These are phyloP conservation scores for Schwanniomyces occidentalis DNA, from an alignment of 805 yeast genomes.

Conservation along the genomic window DNA sequence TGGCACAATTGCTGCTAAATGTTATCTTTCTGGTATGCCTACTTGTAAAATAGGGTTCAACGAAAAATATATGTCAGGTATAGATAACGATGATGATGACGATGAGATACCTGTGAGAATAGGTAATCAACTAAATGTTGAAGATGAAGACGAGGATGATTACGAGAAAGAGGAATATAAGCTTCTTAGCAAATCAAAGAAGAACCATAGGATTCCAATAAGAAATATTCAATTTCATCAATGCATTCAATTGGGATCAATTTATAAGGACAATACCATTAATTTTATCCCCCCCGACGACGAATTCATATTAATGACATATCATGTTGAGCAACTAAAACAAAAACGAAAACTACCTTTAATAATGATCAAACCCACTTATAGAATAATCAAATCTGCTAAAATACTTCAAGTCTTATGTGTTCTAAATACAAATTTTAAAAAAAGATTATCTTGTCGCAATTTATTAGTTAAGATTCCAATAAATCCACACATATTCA, in stretches of 20 bases:
- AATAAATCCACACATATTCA: conserved; percentile 34
- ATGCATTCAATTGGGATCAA: conserved; percentile 73
- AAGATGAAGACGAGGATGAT: conserved; percentile 11
- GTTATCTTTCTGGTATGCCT: conserved; percentile 48
- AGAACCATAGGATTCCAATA: conserved; percentile 26
- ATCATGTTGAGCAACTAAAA: conserved; percentile 43
- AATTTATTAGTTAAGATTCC: conserved; percentile 34
- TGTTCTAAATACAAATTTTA: conserved; percentile 33
- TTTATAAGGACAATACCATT: conserved; percentile 67
- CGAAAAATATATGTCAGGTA: conserved; percentile 36
- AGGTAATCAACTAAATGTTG: conserved; percentile 12
- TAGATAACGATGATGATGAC: conserved; percentile 22
- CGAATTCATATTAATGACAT: conserved; percentile 37
- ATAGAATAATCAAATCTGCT: conserved; percentile 19
- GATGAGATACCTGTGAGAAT: conserved; percentile 6
- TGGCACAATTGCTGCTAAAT: conserved; percentile 36
- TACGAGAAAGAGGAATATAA: conserved; percentile 8
- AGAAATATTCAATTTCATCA: conserved; percentile 47
- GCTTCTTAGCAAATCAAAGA: not conserved
- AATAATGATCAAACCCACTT: conserved; percentile 42
- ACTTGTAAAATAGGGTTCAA: conserved; percentile 41
- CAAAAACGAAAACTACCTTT: conserved; percentile 41
- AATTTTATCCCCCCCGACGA: conserved; percentile 85
- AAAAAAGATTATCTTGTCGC: conserved; percentile 34
- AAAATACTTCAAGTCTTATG: conserved; percentile 36